Percentiles rank a stretch among this genome's conserved stretches.
These are phyloP conservation scores for Rosa multiflora DNA, from an alignment of 306 rosid genomes.

Conservation along the genomic window DNA sequence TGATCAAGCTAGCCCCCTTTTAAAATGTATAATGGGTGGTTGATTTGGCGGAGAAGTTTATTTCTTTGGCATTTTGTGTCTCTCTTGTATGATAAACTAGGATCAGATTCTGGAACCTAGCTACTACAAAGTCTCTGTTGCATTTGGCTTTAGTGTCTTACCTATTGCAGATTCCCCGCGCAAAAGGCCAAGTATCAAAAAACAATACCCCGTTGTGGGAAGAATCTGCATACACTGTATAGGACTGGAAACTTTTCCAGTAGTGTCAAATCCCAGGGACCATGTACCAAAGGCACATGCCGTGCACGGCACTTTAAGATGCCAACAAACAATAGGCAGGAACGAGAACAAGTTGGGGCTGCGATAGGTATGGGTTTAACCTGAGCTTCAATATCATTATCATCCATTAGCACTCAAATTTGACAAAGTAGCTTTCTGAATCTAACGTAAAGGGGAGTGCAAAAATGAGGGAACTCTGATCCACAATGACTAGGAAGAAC, in stretches of 20 bases:
- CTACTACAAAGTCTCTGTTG: not conserved
- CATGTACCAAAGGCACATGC: constrained; percentile 6
- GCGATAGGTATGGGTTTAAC: not conserved
- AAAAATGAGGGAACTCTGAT: not conserved
- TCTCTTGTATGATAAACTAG: not conserved
- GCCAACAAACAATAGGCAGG: not conserved
- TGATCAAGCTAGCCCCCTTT: not conserved
- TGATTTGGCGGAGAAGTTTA: constrained; percentile 7
- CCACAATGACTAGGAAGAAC: not conserved
- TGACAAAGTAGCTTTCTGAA: not conserved
- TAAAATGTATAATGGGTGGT: not conserved
- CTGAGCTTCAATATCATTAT: not conserved
- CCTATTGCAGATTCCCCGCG: constrained; percentile 8
- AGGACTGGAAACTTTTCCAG: not conserved
- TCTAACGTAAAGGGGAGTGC: not conserved
- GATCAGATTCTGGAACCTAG: constrained; percentile 12
- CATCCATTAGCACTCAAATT: not conserved
- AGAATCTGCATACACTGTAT: not conserved
- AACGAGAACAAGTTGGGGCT: not conserved
- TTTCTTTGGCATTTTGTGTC: not conserved
- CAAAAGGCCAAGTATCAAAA: constrained; percentile 3
- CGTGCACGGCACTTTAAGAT: constrained; percentile 3
- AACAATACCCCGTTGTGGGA: not conserved
- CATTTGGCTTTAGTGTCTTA: constrained; percentile 13
- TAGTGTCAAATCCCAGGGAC: constrained; percentile 6